Base-by-base conservation (phyloP, 139 green algal genomes). In the Chlamydomonas urium region DNA sequence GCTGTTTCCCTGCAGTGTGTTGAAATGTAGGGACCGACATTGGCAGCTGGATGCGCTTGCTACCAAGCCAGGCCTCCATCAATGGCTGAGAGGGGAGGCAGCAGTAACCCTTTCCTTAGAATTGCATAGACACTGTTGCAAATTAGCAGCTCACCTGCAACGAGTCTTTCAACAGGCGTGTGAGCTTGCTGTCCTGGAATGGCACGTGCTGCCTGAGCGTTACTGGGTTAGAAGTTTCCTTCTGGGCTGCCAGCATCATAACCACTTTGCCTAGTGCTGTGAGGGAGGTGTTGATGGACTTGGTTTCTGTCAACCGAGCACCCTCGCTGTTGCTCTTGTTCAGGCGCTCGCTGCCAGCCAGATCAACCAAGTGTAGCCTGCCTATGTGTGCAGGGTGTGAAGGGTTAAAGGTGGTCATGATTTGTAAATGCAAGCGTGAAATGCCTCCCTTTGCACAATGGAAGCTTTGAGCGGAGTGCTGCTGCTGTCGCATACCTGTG, bases 131-230 rank as follows among this genome's bases (percentile, higher is more conserved):
- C 6, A 14, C 56, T 37, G 56, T 63, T 63, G 10, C 8, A 32
- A 63, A 63, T 19, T 8, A 63, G 26, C 56, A 32, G 28, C 42
- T 24, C 53, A 63, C 91, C 23, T 76, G 85, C 65, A 97, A 75
- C 50, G 80, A 91, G 85, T 97, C 92, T 66, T 88, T 75, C 53
- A 97, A 87, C 65, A 98, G 80, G 77, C 91, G 82, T 10, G 93
- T 98, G 17, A 98, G 89, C 86, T 96, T 97, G 70, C 70, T 86
- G 87, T 97, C 89, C 33, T 91, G 83, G 81, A 92, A 97, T 35
- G 93, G 93, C 21, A 96, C 76, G 76, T 97, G 90, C 32, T 75
- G 67, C 2, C 65, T 47, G 17, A 21, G 21, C 42, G 42, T 50
- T 31, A 21, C 29, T 32, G 17, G 17, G 24, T 6, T 36, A 6